Conservation (phyloP, 495 filamentous ascomycete species). For the Chlorociboria aeruginascens region DNA sequence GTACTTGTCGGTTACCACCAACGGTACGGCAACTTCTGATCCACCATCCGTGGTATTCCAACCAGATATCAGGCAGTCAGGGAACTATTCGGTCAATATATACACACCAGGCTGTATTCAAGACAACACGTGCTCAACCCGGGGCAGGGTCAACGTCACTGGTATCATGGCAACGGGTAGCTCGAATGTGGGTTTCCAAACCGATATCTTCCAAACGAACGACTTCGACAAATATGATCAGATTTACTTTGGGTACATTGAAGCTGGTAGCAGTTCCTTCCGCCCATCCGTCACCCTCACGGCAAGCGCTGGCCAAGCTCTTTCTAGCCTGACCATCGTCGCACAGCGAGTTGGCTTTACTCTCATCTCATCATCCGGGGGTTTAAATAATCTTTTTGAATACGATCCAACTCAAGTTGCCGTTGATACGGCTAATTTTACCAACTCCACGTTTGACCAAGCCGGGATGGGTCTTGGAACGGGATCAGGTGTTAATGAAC, state of each 20-base stretch:
- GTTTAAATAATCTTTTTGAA: conserved; percentile 85
- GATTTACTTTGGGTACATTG: conserved; percentile 74
- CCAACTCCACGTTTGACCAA: conserved; percentile 58
- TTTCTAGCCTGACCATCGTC: conserved; percentile 57
- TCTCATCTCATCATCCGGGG: conserved; percentile 53
- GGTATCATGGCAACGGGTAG: conserved; percentile 46
- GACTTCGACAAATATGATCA: conserved; percentile 88
- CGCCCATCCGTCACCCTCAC: conserved; percentile 70
- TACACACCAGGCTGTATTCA: conserved; percentile 84
- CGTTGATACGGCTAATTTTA: conserved; percentile 48
- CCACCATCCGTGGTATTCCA: conserved; percentile 60
- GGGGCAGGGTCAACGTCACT: conserved; percentile 72
- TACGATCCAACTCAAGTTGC: conserved; percentile 55
- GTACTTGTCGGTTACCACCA: conserved; percentile 61
- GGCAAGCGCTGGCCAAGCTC: conserved; percentile 48
- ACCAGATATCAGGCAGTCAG: conserved; percentile 79
- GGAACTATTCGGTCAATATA: conserved; percentile 77
- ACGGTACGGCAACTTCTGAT: conserved; percentile 24
- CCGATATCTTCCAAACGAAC: conserved; percentile 69
- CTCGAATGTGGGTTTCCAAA: conserved; percentile 23
- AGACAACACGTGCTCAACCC: conserved; percentile 61
- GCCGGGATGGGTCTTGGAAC: conserved; percentile 55
- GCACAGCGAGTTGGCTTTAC: conserved; percentile 77
- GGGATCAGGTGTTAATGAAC: conserved; percentile 50
- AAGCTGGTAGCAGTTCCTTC: conserved; percentile 62